A percentile compares a stretch with the other conserved stretches of the same genome.
Evolutionary conservation across 176 grass and related monocot species (phyloP).

Genomic region (Rhynchospora tenuis): DNA sequence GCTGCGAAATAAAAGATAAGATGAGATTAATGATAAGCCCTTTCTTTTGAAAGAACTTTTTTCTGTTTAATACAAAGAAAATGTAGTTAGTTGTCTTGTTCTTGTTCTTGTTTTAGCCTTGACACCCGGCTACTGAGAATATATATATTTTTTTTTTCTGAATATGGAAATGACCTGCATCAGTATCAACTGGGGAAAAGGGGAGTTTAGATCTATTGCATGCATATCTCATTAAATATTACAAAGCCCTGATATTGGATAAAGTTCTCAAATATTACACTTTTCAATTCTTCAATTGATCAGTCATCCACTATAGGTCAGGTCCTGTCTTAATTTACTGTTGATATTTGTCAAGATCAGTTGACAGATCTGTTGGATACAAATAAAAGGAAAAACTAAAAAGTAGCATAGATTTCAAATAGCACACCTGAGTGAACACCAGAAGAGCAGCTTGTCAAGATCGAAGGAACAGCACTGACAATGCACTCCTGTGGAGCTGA

Average conservation of each 20-base stretch:
- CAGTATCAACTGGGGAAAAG: neutral
- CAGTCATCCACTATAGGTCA: neutral
- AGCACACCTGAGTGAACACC: slow-evolving; percentile 42
- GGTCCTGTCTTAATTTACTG: neutral
- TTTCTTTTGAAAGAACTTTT: neutral
- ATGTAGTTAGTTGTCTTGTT: too few relatives aligned
- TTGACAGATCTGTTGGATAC: neutral
- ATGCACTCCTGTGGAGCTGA: slow-evolving; percentile 22
- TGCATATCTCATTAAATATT: neutral
- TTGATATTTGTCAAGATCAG: slow-evolving; percentile 11
- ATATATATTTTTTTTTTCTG: too few relatives aligned
- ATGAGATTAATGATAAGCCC: neutral
- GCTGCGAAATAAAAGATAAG: slow-evolving; percentile 28
- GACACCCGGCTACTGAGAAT: too few relatives aligned
- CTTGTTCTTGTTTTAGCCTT: too few relatives aligned
- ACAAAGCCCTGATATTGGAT: neutral
- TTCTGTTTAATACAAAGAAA: neutral
- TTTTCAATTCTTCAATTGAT: neutral
- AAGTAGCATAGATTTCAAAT: neutral
- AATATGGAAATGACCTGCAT: neutral
- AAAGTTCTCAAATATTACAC: neutral
- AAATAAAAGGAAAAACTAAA: slow-evolving; percentile 3
- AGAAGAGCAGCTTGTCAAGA: slow-evolving; percentile 42
- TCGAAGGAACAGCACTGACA: slow-evolving; percentile 53
- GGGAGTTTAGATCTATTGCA: neutral